These are phyloP conservation scores for Oenanthe javanica DNA, from an alignment of 140 eudicot genomes.

Conservation along the genomic window DNA sequence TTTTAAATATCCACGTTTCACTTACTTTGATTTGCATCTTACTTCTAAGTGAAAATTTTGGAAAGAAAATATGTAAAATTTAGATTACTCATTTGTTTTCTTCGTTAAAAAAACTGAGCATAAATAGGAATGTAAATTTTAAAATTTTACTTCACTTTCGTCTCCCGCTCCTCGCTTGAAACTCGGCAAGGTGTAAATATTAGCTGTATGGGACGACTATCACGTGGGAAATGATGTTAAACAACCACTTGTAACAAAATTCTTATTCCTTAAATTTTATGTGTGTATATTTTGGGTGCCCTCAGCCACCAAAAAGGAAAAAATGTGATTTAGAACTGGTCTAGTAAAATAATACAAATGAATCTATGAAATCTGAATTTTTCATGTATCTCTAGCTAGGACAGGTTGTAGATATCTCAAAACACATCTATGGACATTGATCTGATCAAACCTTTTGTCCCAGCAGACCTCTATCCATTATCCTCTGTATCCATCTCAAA, in stretches of 20 bases:
- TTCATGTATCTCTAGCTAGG: not conserved
- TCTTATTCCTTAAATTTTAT: not conserved
- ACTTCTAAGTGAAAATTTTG: too few species aligned
- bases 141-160: too few species aligned
- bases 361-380: conserved; percentile 5
- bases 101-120: too few species aligned
- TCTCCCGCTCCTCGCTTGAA: too few species aligned
- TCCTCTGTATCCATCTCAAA: not conserved
- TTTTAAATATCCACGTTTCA: too few species aligned
- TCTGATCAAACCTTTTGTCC: not conserved
- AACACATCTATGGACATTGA: not conserved
- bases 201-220: too few species aligned
- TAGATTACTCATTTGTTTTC: too few species aligned
- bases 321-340: not conserved
- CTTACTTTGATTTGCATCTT: too few species aligned
- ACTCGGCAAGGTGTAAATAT: too few species aligned
- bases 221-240: not conserved
- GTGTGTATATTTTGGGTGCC: not conserved
- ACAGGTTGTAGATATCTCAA: not conserved
- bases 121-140: too few species aligned
- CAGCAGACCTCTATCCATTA: not conserved
- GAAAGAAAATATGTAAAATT: too few species aligned
- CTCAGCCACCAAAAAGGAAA: not conserved
- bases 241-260: not conserved
- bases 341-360: conserved; percentile 8